Conservation (phyloP, 2,329 filamentous ascomycete genomes). For the Didymellaceae sp. region DNA sequence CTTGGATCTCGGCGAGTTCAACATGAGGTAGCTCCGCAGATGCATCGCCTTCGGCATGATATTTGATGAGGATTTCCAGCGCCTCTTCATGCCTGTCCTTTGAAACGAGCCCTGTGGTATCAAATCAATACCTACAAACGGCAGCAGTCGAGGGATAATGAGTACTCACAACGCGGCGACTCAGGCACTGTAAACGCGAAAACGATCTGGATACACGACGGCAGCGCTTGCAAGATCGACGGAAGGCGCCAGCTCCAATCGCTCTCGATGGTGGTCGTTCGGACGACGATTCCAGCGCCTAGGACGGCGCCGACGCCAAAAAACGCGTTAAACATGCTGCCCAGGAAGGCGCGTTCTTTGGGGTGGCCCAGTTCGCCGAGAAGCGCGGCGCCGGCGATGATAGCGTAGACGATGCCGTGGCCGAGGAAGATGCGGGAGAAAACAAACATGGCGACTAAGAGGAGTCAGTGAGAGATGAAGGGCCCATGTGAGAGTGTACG, state of each 20-base stretch:
- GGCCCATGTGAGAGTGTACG: slow-evolving; percentile 6
- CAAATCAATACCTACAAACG: no score
- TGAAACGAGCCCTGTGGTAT: slow-evolving; percentile 58
- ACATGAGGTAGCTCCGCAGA: slow-evolving; percentile 65
- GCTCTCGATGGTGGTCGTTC: slow-evolving; percentile 62
- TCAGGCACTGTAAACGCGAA: slow-evolving; percentile 70
- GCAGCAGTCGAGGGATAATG: neutral
- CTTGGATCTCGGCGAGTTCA: slow-evolving; percentile 70
- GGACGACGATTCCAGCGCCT: slow-evolving; percentile 69
- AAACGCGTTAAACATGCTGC: slow-evolving; percentile 72
- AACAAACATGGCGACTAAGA: slow-evolving; percentile 58
- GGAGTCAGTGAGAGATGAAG: neutral
- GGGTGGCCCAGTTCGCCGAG: slow-evolving; percentile 72
- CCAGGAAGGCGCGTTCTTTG: slow-evolving; percentile 70
- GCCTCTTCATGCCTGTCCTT: slow-evolving; percentile 70
- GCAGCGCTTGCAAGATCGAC: slow-evolving; percentile 67
- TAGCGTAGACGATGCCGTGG: slow-evolving; percentile 70
- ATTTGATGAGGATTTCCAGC: slow-evolving; percentile 65
- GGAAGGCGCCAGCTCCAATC: slow-evolving; percentile 74
- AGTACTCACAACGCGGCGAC: slow-evolving; percentile 60
- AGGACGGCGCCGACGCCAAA: slow-evolving; percentile 66
- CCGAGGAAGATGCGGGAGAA: slow-evolving; percentile 68
- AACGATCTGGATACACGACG: slow-evolving; percentile 66
- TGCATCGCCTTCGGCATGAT: slow-evolving; percentile 67
- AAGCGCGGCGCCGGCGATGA: slow-evolving; percentile 69